Base-by-base conservation (phyloP, 306 rosid genomes). In the Medicago truncatula region DNA sequence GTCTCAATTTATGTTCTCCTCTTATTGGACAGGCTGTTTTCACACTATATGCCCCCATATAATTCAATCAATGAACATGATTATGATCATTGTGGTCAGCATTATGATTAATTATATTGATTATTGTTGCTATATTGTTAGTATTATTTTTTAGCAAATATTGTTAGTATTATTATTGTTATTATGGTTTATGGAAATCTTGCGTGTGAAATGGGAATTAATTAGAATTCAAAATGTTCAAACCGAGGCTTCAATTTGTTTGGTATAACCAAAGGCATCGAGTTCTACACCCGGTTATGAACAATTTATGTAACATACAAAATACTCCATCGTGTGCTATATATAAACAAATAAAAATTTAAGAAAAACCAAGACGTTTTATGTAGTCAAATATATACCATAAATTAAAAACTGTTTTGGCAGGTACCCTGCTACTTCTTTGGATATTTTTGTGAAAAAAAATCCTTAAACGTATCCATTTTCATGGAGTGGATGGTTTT, bases 171-270 rank as follows among this genome's bases (percentile, higher is more conserved):
- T n/a, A n/a, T n/a, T n/a, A n/a, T n/a, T n/a, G n/a, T n/a, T n/a
- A n/a, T 7, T 40, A 9, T 7, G 10, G 54, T 73, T 14, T 9
- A 36, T 10, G 7, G 47, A 41, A 43, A 14, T 41, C 3, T 18
- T 15, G 43, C 5, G 28, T 34, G 36, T 41, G 40, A 57, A 57
- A 57, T 21, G 13, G 43, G 25, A 57, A 12, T 40, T 46, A 28
- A 61, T 20, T 62, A 69, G 65, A 69, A 50, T 80, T 74, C 76
- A 21, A 61, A 34, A 31, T 61, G 82, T 68, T 52, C 49, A 82
- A 67, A 80, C 81, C 88, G 20, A 80, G 76, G 88, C 64, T 63
- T 79, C 34, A n/a, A 67, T 82, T 82, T 70, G 80, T 79, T 66
- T n/a, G 46, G 36, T 46, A 67, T 76, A 47, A 56, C 18, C 76